Evolutionary conservation across 768 basidiomycete species (phyloP), one percentile per base, ranked within the genome.

Genomic region (Suillus variegatus): DNA sequence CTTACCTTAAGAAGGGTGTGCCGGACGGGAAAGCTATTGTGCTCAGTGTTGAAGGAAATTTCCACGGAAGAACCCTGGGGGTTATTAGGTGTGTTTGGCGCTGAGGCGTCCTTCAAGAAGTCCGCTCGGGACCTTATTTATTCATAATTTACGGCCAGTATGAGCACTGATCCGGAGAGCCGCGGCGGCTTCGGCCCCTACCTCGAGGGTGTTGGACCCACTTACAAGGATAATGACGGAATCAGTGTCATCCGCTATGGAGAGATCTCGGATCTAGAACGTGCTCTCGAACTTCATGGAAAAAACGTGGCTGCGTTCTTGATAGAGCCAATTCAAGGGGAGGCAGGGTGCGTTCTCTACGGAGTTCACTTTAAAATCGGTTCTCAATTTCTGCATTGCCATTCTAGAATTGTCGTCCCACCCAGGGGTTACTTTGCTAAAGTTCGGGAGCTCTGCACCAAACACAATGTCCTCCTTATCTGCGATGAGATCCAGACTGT

Each of bases 401-500:
- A 16, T 49, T 9, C 32, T 72, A 95, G 95, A 13, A 97, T 99
- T 69, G 88, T 98, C 65, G 93, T 99, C 13, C 97, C 97, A 0
- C 89, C 91, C 1, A 83, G 85, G 9, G 95, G 95, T 6, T 99
- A 99, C 78, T 85, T 99, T 46, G 75, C 85, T 38, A 80, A 87
- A 69, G 90, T 90, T 35, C 88, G 89, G 61, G 88, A 84, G 62
- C 82, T 98, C 35, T 99, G 97, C 85, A 92, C 91, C 81, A 87
- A 92, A 77, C 88, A 96, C 78, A 94, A 97, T 58, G 94, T 95
- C 0, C 83, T 99, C n/a, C 82, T 99, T 43, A 99, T 99, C 73
- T 96, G 94, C 70, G 97, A 99, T 70, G 97, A 99, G 77, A 95
- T 99, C 67, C 97, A 99, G 78, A 99, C 97, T 49, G 93, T 93